Evolutionary conservation across 106 monocot species (phyloP).

Genomic region (Acorus gramineus): DNA sequence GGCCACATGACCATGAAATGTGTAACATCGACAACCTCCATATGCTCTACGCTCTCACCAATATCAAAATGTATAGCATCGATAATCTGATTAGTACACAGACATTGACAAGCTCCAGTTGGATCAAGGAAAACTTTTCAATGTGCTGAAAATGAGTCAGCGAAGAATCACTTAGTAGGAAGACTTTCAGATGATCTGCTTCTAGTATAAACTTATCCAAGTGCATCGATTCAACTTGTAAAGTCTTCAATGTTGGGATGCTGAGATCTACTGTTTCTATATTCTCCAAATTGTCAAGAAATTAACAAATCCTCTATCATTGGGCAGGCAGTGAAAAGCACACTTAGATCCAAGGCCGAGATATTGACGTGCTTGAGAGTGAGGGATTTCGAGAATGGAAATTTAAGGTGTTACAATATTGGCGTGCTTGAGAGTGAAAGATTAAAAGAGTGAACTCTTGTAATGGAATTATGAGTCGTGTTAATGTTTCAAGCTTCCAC

Average conservation of each 20-base stretch:
- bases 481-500: constrained; percentile 71
- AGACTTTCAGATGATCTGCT: constrained; percentile 70
- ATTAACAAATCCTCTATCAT: constrained; percentile 66
- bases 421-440: constrained; percentile 57
- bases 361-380: constrained; percentile 64
- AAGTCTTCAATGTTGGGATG: constrained; percentile 58
- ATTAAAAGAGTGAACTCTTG: constrained; percentile 73
- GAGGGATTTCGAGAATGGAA: constrained; percentile 64
- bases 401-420: constrained; percentile 77
- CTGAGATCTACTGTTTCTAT: constrained; percentile 68
- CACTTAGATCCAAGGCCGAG: constrained; percentile 76
- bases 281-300: constrained; percentile 65
- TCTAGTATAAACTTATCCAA: constrained; percentile 89
- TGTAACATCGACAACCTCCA: constrained; percentile 83
- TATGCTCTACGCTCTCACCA: constrained; percentile 63
- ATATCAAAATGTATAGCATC: constrained; percentile 76
- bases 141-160: constrained; percentile 75
- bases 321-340: constrained; percentile 68
- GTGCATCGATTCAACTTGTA: constrained; percentile 55
- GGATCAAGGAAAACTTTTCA: constrained; percentile 66
- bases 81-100: constrained; percentile 8
- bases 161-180: constrained; percentile 71
- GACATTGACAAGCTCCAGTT: constrained; percentile 83
- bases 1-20: constrained; percentile 84
- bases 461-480: constrained; percentile 67